A percentile compares a stretch with the other conserved stretches of the same genome.
These are phyloP conservation scores for Erythrophleum fordii DNA, from an alignment of 306 rosid species.

Conservation along the genomic window DNA sequence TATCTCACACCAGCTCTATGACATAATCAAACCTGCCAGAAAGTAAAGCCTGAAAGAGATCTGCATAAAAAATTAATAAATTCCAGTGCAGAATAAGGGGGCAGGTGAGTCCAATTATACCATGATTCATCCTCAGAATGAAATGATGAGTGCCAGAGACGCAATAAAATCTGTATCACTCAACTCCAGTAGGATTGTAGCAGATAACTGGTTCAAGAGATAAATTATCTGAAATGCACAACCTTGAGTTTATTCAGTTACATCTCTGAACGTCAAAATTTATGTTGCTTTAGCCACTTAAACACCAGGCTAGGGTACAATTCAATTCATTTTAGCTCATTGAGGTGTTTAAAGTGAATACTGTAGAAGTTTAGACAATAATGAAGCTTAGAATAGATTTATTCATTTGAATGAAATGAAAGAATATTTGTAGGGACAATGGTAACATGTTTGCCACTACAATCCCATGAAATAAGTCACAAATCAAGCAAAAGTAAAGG, in stretches of 20 bases:
- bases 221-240: slow-evolving; percentile 9
- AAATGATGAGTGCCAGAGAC: not conserved
- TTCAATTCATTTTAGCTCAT: slow-evolving; percentile 27
- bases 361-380: no score
- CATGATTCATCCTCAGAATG: not conserved
- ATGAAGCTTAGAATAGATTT: no score
- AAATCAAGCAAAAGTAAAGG: no score
- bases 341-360: not conserved
- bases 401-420: no score
- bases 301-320: not conserved
- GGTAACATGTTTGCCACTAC: no score
- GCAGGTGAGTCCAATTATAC: not conserved
- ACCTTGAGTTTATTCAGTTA: slow-evolving; percentile 27
- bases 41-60: not conserved
- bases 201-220: slow-evolving; percentile 11
- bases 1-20: not conserved
- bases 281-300: not conserved
- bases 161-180: not conserved
- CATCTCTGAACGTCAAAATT: slow-evolving; percentile 5
- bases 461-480: no score
- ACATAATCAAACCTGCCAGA: not conserved
- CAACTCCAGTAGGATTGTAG: slow-evolving; percentile 14
- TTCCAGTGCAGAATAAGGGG: not conserved
- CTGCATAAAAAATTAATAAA: not conserved
- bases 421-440: no score